These are phyloP conservation scores for Neophaeococcomyces mojaviensis DNA, from an alignment of 2,329 filamentous ascomycete species.

Conservation along the genomic window DNA sequence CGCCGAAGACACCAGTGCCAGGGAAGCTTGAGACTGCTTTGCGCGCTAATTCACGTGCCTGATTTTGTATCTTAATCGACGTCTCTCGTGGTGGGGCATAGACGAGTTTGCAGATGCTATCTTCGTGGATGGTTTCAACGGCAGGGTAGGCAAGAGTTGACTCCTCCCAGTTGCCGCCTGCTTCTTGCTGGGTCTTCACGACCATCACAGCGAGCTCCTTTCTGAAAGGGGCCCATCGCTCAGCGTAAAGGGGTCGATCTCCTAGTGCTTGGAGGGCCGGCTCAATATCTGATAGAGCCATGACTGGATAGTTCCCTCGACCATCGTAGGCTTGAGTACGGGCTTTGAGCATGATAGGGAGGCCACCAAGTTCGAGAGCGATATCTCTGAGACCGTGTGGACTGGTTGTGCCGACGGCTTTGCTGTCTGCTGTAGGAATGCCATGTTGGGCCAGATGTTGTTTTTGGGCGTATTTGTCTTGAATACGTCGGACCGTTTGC, in stretches of 20 bases:
- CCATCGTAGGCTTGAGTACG: conserved; percentile 81
- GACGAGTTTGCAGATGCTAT: conserved; percentile 89
- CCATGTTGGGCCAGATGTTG: conserved; percentile 57
- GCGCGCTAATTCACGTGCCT: conserved; percentile 68
- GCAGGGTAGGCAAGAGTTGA: conserved; percentile 65
- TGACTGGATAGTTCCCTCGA: conserved; percentile 59
- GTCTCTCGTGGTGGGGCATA: conserved; percentile 76
- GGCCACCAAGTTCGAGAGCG: conserved; percentile 46
- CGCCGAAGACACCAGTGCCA: conserved; percentile 89
- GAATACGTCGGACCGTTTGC: conserved; percentile 71
- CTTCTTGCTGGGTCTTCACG: conserved; percentile 68
- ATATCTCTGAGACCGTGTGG: conserved; percentile 43
- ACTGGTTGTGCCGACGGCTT: conserved; percentile 51
- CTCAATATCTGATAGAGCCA: conserved; percentile 51
- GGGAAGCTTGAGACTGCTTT: conserved; percentile 72
- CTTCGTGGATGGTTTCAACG: conserved; percentile 91
- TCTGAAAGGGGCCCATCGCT: conserved; percentile 79
- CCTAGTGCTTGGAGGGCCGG: conserved; percentile 64
- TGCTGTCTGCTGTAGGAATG: conserved; percentile 61
- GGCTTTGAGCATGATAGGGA: conserved; percentile 81
- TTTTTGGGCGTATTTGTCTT: conserved; percentile 83
- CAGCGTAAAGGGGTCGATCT: conserved; percentile 70
- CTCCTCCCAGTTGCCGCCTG: conserved; percentile 37
- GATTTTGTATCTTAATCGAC: conserved; percentile 49
- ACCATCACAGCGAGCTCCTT: conserved; percentile 93